Conservation (phyloP, 441 rosid genomes). For the Populus tomentosa region DNA sequence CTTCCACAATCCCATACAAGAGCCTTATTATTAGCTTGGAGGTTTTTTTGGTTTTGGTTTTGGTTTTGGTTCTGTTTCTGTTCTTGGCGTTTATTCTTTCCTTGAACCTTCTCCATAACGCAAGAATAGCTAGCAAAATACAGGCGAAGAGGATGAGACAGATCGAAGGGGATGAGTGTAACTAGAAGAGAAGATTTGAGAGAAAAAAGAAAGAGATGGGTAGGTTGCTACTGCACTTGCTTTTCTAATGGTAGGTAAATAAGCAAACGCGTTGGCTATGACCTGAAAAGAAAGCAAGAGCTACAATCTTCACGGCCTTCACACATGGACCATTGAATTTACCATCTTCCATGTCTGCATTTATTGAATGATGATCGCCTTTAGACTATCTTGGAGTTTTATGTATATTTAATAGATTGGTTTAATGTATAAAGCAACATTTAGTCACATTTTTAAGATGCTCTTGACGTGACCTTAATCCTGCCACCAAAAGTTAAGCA, state of each 20-base stretch:
- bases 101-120: slow-evolving; percentile 9
- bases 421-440: background rate
- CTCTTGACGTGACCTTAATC: background rate
- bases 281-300: background rate
- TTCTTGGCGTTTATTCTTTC: slow-evolving; percentile 13
- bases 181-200: background rate
- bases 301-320: slow-evolving; percentile 28
- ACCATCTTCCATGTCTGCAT: slow-evolving; percentile 17
- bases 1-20: slow-evolving; percentile 79
- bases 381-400: background rate
- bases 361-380: slow-evolving; percentile 1
- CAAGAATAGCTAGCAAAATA: too few species aligned
- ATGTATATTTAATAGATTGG: background rate
- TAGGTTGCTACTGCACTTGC: background rate
- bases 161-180: background rate
- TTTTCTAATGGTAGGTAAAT: slow-evolving; percentile 14
- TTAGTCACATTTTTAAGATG: background rate
- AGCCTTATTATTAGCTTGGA: background rate
- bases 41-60: background rate
- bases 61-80: slow-evolving; percentile 14
- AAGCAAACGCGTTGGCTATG: slow-evolving; percentile 22
- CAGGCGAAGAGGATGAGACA: background rate
- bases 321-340: slow-evolving; percentile 26
- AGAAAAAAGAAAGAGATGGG: too few species aligned
- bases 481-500: background rate